Percentiles rank a stretch among this genome's conserved stretches.
phyloP scores from a whole-genome alignment of 345 rosid species.

The Rhizophora apiculata region DNA sequence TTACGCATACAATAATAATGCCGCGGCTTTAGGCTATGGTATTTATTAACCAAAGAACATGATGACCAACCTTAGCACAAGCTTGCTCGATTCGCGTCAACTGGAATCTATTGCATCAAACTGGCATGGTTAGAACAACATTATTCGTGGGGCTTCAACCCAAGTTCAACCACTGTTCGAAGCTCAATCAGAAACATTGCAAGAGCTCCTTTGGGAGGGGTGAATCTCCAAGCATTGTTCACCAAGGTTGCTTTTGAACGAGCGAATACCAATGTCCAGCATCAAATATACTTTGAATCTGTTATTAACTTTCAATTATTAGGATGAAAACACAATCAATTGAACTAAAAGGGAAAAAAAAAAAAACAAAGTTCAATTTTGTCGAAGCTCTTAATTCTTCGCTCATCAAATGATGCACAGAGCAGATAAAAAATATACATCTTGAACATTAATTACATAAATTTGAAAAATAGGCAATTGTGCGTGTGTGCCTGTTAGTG shows the following conservation, averaged over 20 bases:
- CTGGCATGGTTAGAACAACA: conserved; percentile 74
- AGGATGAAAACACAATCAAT: not conserved
- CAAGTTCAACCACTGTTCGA: conserved; percentile 68
- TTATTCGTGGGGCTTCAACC: conserved; percentile 61
- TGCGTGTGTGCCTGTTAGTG: no score
- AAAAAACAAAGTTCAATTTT: not conserved
- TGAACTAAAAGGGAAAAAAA: not conserved
- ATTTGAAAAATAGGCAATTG: no score
- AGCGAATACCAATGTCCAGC: conserved; percentile 81
- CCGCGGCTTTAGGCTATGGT: conserved; percentile 85
- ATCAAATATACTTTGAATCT: conserved; percentile 29
- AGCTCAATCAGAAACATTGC: conserved; percentile 73
- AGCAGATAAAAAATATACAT: no score
- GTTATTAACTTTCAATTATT: no score
- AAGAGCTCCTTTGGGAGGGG: conserved; percentile 83
- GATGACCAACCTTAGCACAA: conserved; percentile 90
- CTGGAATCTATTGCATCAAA: conserved; percentile 75
- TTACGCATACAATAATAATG: conserved; percentile 80
- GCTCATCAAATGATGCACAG: not conserved
- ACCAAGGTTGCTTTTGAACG: conserved; percentile 67
- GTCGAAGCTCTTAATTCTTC: not conserved
- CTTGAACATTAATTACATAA: no score
- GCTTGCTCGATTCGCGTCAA: conserved; percentile 73
- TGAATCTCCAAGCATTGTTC: conserved; percentile 78
- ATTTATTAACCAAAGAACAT: conserved; percentile 75